phyloP scores from a whole-genome alignment of 306 rosid genomes.

The Glycine tomentella region DNA sequence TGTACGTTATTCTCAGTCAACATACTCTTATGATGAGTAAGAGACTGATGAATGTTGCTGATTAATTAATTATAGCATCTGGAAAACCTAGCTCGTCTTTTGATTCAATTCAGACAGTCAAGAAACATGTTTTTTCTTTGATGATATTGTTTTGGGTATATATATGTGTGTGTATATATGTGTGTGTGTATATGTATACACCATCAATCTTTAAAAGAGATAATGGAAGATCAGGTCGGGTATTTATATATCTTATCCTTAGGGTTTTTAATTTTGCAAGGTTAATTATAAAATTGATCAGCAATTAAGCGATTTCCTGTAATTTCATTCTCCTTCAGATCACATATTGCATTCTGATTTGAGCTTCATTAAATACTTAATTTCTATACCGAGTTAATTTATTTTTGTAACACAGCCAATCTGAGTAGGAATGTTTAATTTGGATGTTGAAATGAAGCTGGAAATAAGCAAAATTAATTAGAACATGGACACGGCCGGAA shows the following conservation, averaged over 20 bases:
- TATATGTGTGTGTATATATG: too few relatives aligned
- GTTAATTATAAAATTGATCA: constrained; percentile 12
- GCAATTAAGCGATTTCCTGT: not conserved
- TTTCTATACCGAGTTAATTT: not conserved
- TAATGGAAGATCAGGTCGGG: not conserved
- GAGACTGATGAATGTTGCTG: not conserved
- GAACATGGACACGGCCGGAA: not conserved
- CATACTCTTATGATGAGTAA: not conserved
- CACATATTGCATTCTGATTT: not conserved
- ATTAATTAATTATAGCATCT: constrained; percentile 24
- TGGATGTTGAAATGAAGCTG: not conserved
- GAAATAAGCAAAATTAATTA: not conserved
- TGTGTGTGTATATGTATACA: too few relatives aligned
- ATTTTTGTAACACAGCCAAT: constrained; percentile 11
- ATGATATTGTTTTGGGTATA: too few relatives aligned
- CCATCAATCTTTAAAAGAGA: constrained; percentile 25
- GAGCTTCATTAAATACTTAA: not conserved
- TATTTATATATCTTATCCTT: constrained; percentile 1
- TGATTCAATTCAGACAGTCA: constrained; percentile 11
- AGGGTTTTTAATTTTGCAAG: constrained; percentile 39
- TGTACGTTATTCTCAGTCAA: not conserved
- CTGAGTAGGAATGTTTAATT: not conserved
- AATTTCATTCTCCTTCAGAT: not conserved
- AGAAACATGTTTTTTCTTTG: too few relatives aligned
- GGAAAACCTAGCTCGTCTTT: constrained; percentile 37